A percentile compares a stretch with the other conserved stretches of the same genome.
These are phyloP conservation scores for Acanthamoeba healyi DNA, from an alignment of 208 protist genomes.

Conservation along the genomic window DNA sequence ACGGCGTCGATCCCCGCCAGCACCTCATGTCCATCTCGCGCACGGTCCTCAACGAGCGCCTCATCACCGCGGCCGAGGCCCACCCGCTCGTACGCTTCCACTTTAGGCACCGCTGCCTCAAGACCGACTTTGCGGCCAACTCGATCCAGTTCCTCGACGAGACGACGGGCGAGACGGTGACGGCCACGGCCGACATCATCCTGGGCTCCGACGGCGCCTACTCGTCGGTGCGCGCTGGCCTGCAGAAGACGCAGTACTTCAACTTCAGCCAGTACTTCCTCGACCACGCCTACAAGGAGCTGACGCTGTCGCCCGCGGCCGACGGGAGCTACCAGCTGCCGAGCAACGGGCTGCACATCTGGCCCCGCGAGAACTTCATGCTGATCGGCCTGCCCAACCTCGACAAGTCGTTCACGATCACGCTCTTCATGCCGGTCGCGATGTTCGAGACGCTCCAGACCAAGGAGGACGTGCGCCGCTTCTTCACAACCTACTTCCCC, in stretches of 20 bases:
- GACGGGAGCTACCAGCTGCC: conserved; percentile 28
- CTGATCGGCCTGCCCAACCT: conserved; percentile 85
- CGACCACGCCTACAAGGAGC: conserved; percentile 77
- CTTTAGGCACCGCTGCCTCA: conserved; percentile 18
- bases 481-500: conserved; percentile 78
- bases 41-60: conserved; percentile 46
- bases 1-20: conserved; percentile 62
- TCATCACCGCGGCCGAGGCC: conserved; percentile 58
- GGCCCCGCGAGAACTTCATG: conserved; percentile 83
- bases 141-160: conserved; percentile 25
- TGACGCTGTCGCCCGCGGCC: background rate
- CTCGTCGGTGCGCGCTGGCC: background rate
- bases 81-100: conserved; percentile 42
- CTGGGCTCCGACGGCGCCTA: conserved; percentile 73
- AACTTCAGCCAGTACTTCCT: conserved; percentile 75
- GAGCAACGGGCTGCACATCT: conserved; percentile 81
- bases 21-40: conserved; percentile 72
- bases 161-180: background rate
- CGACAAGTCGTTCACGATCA: conserved; percentile 80
- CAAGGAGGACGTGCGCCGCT: conserved; percentile 61
- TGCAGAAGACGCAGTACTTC: conserved; percentile 44
- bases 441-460: conserved; percentile 76
- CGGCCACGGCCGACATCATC: conserved; percentile 34
- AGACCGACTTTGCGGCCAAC: conserved; percentile 40
- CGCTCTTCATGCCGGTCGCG: conserved; percentile 79